These are phyloP conservation scores for Hypomontagnella monticulosa DNA, from an alignment of 495 filamentous ascomycete genomes.

Conservation along the genomic window DNA sequence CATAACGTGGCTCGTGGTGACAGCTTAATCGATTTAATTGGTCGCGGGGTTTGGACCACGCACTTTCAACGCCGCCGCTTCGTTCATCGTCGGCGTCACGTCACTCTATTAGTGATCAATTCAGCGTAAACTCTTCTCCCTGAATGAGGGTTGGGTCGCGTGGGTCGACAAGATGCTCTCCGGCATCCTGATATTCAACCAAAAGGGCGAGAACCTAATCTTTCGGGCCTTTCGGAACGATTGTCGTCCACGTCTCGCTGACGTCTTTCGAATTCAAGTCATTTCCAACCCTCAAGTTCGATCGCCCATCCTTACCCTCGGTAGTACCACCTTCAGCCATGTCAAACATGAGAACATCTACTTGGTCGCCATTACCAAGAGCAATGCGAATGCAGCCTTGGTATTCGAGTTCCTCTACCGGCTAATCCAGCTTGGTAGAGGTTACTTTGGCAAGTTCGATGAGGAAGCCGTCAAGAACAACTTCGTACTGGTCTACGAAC, in stretches of 20 bases:
- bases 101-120: not conserved
- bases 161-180: slow-evolving; percentile 77
- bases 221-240: slow-evolving; percentile 98
- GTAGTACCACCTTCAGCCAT: slow-evolving; percentile 98
- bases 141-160: slow-evolving; percentile 28
- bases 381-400: slow-evolving; percentile 98
- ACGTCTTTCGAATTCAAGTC: slow-evolving; percentile 99
- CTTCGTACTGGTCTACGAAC: slow-evolving; percentile 98
- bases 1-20: not conserved
- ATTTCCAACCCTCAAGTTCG: slow-evolving; percentile 98
- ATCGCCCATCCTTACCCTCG: slow-evolving; percentile 96
- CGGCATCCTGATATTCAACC: slow-evolving; percentile 97
- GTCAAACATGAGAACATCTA: slow-evolving; percentile 99
- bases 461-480: slow-evolving; percentile 99
- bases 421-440: slow-evolving; percentile 86
- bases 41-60: not conserved
- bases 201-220: slow-evolving; percentile 99
- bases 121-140: not conserved
- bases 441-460: slow-evolving; percentile 99
- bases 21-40: not conserved
- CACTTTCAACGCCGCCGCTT: slow-evolving; percentile 9
- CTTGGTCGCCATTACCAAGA: slow-evolving; percentile 96
- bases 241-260: slow-evolving; percentile 93
- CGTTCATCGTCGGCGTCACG: slow-evolving; percentile 7
- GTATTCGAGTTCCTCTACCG: slow-evolving; percentile 99